phyloP scores from a whole-genome alignment of 345 rosid species.

The Populus alba region DNA sequence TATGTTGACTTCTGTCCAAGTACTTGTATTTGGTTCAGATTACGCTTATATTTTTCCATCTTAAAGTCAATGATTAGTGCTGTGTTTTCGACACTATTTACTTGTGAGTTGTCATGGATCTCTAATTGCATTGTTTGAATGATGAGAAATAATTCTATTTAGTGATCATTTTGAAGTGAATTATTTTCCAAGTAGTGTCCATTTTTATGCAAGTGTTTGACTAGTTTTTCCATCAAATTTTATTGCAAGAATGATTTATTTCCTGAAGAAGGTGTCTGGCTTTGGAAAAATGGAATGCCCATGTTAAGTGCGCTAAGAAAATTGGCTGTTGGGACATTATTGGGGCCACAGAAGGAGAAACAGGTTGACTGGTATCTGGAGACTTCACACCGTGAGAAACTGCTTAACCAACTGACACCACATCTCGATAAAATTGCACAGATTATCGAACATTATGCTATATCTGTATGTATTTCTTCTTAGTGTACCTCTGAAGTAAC shows the following conservation, averaged over 20 bases:
- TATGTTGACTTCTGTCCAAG: too few relatives aligned
- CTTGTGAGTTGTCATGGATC: not conserved
- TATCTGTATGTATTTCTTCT: constrained; percentile 62
- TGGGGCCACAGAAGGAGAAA: constrained; percentile 82
- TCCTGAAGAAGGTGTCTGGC: constrained; percentile 92
- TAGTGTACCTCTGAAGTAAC: not conserved
- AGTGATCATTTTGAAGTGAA: not conserved
- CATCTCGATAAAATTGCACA: constrained; percentile 82
- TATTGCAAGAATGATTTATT: constrained; percentile 75
- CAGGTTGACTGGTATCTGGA: constrained; percentile 89
- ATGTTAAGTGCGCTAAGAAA: constrained; percentile 78
- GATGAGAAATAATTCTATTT: not conserved
- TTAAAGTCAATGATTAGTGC: not conserved
- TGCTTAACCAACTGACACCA: constrained; percentile 70
- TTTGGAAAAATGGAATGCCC: constrained; percentile 92
- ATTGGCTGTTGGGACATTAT: constrained; percentile 74
- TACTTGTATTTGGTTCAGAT: too few relatives aligned
- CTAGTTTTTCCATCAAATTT: constrained; percentile 28
- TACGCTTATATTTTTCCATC: not conserved
- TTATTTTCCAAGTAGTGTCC: not conserved
- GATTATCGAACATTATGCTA: constrained; percentile 83
- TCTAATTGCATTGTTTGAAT: not conserved
- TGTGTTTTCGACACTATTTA: not conserved
- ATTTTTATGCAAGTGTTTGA: constrained; percentile 21
- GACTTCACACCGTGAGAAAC: constrained; percentile 62